Evolutionary conservation across 106 monocot species (phyloP), one percentile per base, ranked within the genome.

Genomic region (Apostasia shenzhenica): DNA sequence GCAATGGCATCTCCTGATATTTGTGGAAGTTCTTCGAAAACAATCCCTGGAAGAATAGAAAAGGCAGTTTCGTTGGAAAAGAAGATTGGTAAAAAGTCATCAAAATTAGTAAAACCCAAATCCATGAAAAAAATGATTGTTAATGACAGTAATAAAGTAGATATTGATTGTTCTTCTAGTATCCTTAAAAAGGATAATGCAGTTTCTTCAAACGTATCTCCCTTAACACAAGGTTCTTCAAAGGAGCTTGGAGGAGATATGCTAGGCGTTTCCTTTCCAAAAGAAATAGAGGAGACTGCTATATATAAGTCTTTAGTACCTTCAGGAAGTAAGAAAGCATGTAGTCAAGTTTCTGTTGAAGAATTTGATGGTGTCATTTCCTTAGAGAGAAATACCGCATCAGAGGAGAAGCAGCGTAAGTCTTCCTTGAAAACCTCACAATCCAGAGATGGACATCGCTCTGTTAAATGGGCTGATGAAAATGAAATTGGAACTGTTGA

Each of bases 381-480:
- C 14, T 48, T 43, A 49, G 51, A 74, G 53, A 54, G 59, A 43
- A 70, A 52, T 44, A 47, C 6, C 51, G 66, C 10, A 51, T 60
- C 65, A 45, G n/a, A 74, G 38, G 61, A 55, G 48, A 66, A 69
- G 50, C 41, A 45, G 10, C 63, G 82, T 38, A 93, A 82, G 59
- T 80, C 99, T 48, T 93, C 85, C 11, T 65, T 99, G 63, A 99
- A 86, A 76, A 60, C 56, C 63, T 41, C 70, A 40, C 59, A 69
- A 46, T 67, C 83, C 3, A 84, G 79, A 61, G 52, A 51, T 48
- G 62, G 39, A 61, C 69, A 69, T 3, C 68, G 50, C 14, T 74
- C 72, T 72, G 90, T 99, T 61, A 93, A 74, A 71, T 99, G 99
- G 93, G 90, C 90, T 50, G 93, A 93, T 58, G 79, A 78, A 69